A percentile compares a stretch with the other conserved stretches of the same genome.
phyloP scores from a whole-genome alignment of 2,329 filamentous ascomycete species.

The Pyrenochaeta sp. region DNA sequence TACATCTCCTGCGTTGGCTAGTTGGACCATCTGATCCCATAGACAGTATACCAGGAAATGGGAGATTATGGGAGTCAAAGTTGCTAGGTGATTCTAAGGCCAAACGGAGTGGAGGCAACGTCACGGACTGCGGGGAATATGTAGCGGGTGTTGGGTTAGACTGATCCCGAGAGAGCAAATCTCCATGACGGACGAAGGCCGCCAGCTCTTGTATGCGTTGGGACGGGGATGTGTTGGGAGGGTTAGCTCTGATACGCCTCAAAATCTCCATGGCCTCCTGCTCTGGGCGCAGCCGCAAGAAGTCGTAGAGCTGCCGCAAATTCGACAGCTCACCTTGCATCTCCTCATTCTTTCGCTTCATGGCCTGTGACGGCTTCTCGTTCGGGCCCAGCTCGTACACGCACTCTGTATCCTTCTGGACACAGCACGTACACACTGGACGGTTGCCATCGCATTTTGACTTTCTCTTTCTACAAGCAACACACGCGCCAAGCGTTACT shows the following conservation, averaged over 20 bases:
- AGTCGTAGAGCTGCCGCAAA: slow-evolving; percentile 44
- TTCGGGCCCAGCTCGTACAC: slow-evolving; percentile 47
- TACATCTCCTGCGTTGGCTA: slow-evolving; percentile 35
- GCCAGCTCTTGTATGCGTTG: slow-evolving; percentile 40
- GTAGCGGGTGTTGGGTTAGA: slow-evolving; percentile 2
- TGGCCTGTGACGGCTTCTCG: slow-evolving; percentile 46
- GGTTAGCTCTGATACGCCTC: slow-evolving; percentile 32
- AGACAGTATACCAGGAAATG: slow-evolving; percentile 26
- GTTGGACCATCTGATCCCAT: slow-evolving; percentile 29
- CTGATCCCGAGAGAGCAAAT: slow-evolving; percentile 14
- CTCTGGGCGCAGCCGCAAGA: slow-evolving; percentile 39
- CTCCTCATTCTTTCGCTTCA: slow-evolving; percentile 48
- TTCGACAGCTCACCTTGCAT: slow-evolving; percentile 46
- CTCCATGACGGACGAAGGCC: slow-evolving; percentile 34
- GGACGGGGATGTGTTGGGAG: slow-evolving; percentile 24
- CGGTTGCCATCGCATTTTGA: slow-evolving; percentile 46
- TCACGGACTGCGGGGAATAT: slow-evolving; percentile 19
- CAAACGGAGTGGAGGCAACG: slow-evolving; percentile 39
- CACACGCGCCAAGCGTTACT: slow-evolving; percentile 46
- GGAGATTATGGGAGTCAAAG: slow-evolving; percentile 19
- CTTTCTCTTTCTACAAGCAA: slow-evolving; percentile 45
- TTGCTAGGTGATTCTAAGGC: slow-evolving; percentile 33
- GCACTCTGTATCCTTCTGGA: slow-evolving; percentile 43
- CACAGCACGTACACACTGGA: slow-evolving; percentile 42
- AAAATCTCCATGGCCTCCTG: slow-evolving; percentile 41